Evolutionary conservation across 768 basidiomycete species (phyloP).

Genomic region (Kwoniella mangroviensis): DNA sequence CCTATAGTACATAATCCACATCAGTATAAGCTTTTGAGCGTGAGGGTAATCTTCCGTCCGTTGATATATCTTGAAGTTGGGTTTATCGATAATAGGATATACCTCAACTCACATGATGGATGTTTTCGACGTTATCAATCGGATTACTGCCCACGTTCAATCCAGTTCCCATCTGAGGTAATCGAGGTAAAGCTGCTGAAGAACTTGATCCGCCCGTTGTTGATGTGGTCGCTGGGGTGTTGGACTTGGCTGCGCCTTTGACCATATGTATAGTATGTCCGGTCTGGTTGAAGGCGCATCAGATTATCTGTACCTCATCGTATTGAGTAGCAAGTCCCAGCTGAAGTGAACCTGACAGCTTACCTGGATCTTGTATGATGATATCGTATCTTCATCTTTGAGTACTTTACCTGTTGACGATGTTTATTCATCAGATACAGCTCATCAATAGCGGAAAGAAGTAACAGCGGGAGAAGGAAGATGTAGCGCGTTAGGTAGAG

Average conservation of each 20-base stretch:
- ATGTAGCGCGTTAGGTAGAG: too few species aligned
- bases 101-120: slow-evolving; percentile 45
- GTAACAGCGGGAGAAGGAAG: too few species aligned
- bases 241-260: slow-evolving; percentile 72
- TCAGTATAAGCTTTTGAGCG: neutral
- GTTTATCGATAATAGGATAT: neutral
- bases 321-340: neutral
- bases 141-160: slow-evolving; percentile 82
- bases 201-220: slow-evolving; percentile 52
- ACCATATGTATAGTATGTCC: slow-evolving; percentile 92
- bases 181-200: slow-evolving; percentile 60
- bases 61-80: neutral
- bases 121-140: slow-evolving; percentile 46
- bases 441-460: neutral
- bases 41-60: neutral
- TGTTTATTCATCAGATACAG: too few species aligned
- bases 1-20: slow-evolving; percentile 14
- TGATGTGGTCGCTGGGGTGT: slow-evolving; percentile 57
- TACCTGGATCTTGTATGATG: slow-evolving; percentile 86
- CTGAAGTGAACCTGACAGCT: slow-evolving; percentile 3
- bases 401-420: slow-evolving; percentile 57
- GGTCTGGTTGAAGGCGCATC: slow-evolving; percentile 27
- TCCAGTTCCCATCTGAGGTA: slow-evolving; percentile 85
- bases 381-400: slow-evolving; percentile 71
- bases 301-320: neutral